Base-by-base conservation (phyloP, 371 early-diverging fungal species). In the Mortierella sp. region DNA sequence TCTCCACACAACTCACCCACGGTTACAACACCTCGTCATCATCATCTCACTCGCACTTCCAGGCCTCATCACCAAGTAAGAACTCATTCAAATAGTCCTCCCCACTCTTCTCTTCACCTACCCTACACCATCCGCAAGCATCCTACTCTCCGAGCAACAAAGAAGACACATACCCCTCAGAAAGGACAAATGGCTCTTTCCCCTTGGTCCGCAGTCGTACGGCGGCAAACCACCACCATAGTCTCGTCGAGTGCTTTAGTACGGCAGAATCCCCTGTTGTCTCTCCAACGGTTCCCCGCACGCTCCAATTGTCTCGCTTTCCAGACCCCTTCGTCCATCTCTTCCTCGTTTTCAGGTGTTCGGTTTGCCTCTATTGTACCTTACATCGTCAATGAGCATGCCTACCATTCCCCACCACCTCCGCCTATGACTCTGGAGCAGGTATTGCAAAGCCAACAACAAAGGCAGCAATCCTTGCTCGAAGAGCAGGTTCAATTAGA, bases 331-430 rank as follows among this genome's bases (percentile, higher is more conserved):
- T 30, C 43, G 9, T 12, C 54, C 46, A 31, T 28, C 58, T 42
- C 52, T 43, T 21, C 63, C 27, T 54, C 34, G 28, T 19, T 23
- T 10, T 39, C 67, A n/a, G n/a, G n/a, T 9, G 67, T 73, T 41
- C 67, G 73, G 30, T 67, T 63, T 55, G 73, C 73, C 7, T 73
- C 73, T 14, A 67, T 73, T 23, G 68, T 64, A 42, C 68, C 73
- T 9, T 73, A 63, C 43, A 39, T 46, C 1, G 41, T 67, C 43
- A 45, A 60, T 12, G 57, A 65, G 16, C 41, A 60, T 27, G n/a
- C 58, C 1, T 52, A 13, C n/a, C 59, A 45, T 24, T 54, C 58
- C 1, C 73, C 73, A 12, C 73, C 73, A 13, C 67, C 67, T 24
- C 54, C 67, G 16, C 73, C 73, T 45, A 60, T 73, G 68, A 67